phyloP scores from a whole-genome alignment of 306 rosid genomes.

The Senna tora region DNA sequence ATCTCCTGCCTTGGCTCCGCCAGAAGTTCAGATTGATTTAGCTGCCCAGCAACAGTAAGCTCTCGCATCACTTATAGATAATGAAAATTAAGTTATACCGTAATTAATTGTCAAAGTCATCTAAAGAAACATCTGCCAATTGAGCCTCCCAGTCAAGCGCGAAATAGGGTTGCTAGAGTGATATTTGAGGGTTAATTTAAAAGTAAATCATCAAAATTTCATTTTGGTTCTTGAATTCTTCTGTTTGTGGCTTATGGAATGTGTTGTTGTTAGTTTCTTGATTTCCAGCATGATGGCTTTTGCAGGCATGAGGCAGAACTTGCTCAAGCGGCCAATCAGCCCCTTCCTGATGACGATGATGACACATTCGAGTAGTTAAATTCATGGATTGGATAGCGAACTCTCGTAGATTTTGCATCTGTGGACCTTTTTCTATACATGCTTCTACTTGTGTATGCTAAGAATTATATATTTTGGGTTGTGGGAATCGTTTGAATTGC shows the following conservation, averaged over 20 bases:
- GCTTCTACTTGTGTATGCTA: constrained; percentile 4
- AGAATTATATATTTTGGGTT: neutral
- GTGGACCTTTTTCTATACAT: constrained; percentile 8
- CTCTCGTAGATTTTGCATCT: neutral
- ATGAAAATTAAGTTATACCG: neutral
- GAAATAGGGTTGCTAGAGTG: neutral
- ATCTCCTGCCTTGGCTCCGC: constrained; percentile 89
- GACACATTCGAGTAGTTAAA: constrained; percentile 57
- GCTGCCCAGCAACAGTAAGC: constrained; percentile 72
- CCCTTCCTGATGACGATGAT: constrained; percentile 84
- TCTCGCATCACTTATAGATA: neutral
- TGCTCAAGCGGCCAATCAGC: constrained; percentile 61
- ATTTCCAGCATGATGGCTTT: neutral
- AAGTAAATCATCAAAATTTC: neutral
- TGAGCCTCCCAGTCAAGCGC: neutral
- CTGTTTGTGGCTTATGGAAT: neutral
- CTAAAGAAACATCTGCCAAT: neutral
- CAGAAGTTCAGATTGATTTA: constrained; percentile 82
- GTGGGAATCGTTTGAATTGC: neutral
- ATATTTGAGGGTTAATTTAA: neutral
- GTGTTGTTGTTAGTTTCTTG: neutral
- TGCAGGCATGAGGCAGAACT: constrained; percentile 76
- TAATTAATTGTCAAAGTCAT: neutral
- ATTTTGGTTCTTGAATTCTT: neutral
- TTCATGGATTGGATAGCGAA: neutral